Evolutionary conservation across 176 grass and related monocot species (phyloP).

Genomic region (Cocos nucifera): DNA sequence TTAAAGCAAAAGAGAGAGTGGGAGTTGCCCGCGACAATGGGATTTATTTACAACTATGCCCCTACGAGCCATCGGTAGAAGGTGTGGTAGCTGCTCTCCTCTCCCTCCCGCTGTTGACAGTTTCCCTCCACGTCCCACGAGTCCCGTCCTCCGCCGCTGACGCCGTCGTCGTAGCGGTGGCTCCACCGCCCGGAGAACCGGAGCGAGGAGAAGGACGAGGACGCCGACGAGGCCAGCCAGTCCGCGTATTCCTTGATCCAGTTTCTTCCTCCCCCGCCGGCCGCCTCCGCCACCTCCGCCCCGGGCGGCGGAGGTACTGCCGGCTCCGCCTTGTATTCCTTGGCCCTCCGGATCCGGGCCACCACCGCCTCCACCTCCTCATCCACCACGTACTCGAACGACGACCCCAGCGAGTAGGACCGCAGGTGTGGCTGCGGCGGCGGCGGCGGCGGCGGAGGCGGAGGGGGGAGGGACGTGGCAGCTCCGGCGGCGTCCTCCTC

Average conservation of each 20-base stretch:
- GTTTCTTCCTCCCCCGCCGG: slow-evolving; percentile 7
- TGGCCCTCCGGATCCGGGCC: slow-evolving; percentile 14
- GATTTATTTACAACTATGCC: slow-evolving; percentile 15
- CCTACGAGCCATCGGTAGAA: slow-evolving; percentile 70
- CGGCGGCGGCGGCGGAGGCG: slow-evolving; percentile 17
- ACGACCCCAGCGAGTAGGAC: slow-evolving; percentile 35
- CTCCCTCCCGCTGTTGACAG: slow-evolving; percentile 34
- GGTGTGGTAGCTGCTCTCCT: slow-evolving; percentile 34
- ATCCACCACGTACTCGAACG: slow-evolving; percentile 61
- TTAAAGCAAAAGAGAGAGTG: no score
- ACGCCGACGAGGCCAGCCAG: slow-evolving; percentile 33
- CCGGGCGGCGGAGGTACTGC: neutral
- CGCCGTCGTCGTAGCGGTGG: slow-evolving; percentile 44
- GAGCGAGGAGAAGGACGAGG: slow-evolving; percentile 62
- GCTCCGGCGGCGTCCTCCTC: slow-evolving; percentile 26
- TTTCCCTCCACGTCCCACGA: slow-evolving; percentile 63
- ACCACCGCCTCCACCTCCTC: slow-evolving; percentile 72
- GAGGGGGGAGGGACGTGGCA: neutral
- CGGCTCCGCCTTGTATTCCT: slow-evolving; percentile 20
- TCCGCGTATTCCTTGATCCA: slow-evolving; percentile 34
- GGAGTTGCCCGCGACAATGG: no score
- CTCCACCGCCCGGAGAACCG: slow-evolving; percentile 45
- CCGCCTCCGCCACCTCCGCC: neutral
- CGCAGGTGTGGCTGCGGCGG: slow-evolving; percentile 23
- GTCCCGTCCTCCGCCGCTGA: slow-evolving; percentile 27